Percentiles rank a stretch among this genome's conserved stretches.
Evolutionary conservation across 768 basidiomycete genomes (phyloP).

Genomic region (Daedaleopsis nitida): DNA sequence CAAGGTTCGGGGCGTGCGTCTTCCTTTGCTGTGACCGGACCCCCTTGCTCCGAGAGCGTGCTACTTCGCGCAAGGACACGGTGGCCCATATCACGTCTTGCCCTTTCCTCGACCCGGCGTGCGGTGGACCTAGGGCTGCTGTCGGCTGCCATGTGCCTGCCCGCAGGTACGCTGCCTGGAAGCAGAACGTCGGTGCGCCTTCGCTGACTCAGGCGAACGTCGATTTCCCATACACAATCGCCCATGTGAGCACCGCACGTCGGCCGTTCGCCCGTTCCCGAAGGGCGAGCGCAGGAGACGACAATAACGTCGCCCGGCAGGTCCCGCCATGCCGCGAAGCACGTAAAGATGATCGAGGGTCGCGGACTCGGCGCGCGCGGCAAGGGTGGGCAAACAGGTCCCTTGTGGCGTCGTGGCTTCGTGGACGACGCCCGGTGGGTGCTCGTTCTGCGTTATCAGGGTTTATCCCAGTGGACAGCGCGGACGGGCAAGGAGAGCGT

Average conservation of each 20-base stretch:
- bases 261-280: not conserved
- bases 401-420: conserved; percentile 3
- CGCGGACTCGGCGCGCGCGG: not conserved
- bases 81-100: conserved; percentile 1
- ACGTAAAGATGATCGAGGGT: conserved; percentile 5
- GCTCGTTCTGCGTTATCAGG: not conserved
- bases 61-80: conserved; percentile 1
- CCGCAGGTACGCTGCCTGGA: not conserved
- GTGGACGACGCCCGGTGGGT: not conserved
- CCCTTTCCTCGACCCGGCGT: not conserved
- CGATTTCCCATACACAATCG: not conserved
- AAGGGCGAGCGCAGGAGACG: conserved; percentile 4
- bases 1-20: not conserved
- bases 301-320: conserved; percentile 2
- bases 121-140: not conserved
- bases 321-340: not conserved
- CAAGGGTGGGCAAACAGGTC: not conserved
- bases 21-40: not conserved
- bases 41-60: not conserved
- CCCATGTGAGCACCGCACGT: not conserved
- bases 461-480: not conserved
- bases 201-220: not conserved
- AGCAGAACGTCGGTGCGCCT: not conserved
- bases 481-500: conserved; percentile 12
- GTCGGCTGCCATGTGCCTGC: not conserved